Base-by-base conservation (phyloP, 2,329 filamentous ascomycete genomes). In the Neofusicoccum ribis region DNA sequence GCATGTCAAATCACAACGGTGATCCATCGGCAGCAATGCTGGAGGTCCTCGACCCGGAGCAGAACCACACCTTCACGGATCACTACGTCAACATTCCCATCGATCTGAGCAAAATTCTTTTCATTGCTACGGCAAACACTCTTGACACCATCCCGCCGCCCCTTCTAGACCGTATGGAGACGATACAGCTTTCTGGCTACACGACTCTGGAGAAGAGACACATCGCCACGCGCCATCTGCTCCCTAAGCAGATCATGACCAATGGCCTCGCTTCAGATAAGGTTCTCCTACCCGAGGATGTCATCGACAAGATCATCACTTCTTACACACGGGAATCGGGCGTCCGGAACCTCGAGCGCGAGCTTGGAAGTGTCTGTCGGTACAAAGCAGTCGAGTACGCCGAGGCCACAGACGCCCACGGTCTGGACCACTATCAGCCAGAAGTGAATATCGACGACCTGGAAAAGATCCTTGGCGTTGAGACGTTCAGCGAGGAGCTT, bases 11-110 rank as follows among this genome's bases (percentile, higher is more conserved):
- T 76, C 91, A 95, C 77, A 93, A 99, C 70, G 95, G 95, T 46
- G 95, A 99, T 73, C 95, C 95, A 3, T 96, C 92, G 20, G 95
- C 95, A 23, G 95, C 95, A 8, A 97, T 99, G 94, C 88, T 99
- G 14, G 95, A 99, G 78, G 95, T 99, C 11, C 84, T 99, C 51
- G 95, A 99, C 73, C 95, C 95, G 0, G 95, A 99, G 77, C 95
- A 99, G 80, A 99, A 99, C 74, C 87, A 96, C 78, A 90, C 88
- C 9, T 99, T 99, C 79, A 91, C 89, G 36, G 95, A 99, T 74
- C 95, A 99, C 79, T 99, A 98, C 76, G 88, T 99, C 76, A 93
- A 93, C 72, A 93, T 97, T 68, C 94, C 95, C 0, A 92, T 98
- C 69, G 95, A 99, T 75, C 84, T 99, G 20, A 96, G 92, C 80